Evolutionary conservation across 2,329 filamentous ascomycete genomes (phyloP), one percentile per base, ranked within the genome.

Genomic region (Aspergillus pseudoviridinutans): DNA sequence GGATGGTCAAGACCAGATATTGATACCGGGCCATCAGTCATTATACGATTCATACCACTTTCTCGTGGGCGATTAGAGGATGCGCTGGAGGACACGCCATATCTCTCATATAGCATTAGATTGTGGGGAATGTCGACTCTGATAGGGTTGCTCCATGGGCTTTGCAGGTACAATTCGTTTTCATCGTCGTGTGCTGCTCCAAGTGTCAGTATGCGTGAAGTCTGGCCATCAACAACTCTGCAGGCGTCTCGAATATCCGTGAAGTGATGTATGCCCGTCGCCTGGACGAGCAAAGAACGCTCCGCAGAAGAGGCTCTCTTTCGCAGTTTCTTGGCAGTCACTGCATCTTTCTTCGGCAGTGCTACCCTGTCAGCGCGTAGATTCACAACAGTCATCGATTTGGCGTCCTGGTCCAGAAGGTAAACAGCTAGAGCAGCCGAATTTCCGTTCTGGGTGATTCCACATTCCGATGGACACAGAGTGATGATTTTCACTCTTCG

Each of bases 211-310:
- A 92, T 87, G 61, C 87, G 85, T 32, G 87, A 85, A 54, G 88
- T 79, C 27, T 81, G 78, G 1, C 86, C 86, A 69, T 92, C 89
- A 4, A 81, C 78, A 47, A 92, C 72, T 65, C 86, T 89, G 72
- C 87, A 90, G 6, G 87, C 89, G 73, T 92, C 89, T 27, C 87
- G 81, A 17, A 92, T 85, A 60, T 85, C 86, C 56, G 88, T 81
- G 8, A 85, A 85, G 65, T 86, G 83, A 53, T 83, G 79, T 32
- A 86, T 74, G 28, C 75, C 75, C 20, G 77, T 74, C 27, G 74
- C 75, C 47, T 74, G 71, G 5, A 74, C 61, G 3, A 73, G 64
- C 12, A 71, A 51, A 12, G 65, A 60, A 53, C 62, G 69, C 60
- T 55, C 68, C 49, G 65, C 65, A 27, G 62, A 56, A 55, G 20